These are phyloP conservation scores for Cadophora gregata DNA, from an alignment of 2,329 filamentous ascomycete species.

Conservation along the genomic window DNA sequence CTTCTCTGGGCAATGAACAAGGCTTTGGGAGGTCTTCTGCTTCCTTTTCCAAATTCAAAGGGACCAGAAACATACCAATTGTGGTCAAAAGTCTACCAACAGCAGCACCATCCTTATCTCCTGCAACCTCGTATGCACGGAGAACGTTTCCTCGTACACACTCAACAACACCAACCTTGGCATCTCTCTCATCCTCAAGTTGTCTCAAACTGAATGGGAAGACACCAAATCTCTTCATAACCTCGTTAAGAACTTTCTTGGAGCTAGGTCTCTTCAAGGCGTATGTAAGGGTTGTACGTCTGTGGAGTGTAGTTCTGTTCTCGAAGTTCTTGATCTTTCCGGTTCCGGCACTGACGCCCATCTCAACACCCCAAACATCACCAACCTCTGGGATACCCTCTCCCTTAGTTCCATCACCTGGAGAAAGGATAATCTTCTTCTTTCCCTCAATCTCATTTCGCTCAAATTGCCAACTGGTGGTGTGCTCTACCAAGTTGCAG, in stretches of 20 bases:
- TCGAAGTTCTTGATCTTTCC: constrained; percentile 95
- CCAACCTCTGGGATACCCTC: constrained; percentile 87
- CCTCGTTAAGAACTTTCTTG: constrained; percentile 89
- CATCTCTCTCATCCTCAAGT: constrained; percentile 93
- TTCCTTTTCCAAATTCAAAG: not conserved
- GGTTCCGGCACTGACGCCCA: constrained; percentile 86
- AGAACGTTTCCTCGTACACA: constrained; percentile 93
- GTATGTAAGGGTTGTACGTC: constrained; percentile 90
- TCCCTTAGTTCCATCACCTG: constrained; percentile 85
- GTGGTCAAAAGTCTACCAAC: constrained; percentile 91
- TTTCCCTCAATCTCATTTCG: constrained; percentile 96
- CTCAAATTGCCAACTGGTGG: constrained; percentile 95
- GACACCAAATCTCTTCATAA: constrained; percentile 94
- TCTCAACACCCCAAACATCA: constrained; percentile 97
- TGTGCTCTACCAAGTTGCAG: constrained; percentile 94
- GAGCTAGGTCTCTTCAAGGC: constrained; percentile 93
- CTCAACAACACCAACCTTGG: constrained; percentile 95
- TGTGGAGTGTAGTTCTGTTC: constrained; percentile 89
- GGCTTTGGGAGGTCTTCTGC: not conserved
- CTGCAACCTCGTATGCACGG: constrained; percentile 94
- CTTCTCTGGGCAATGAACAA: not conserved
- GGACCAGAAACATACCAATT: constrained; percentile 70
- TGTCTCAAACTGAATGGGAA: constrained; percentile 99
- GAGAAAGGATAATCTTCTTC: constrained; percentile 93
- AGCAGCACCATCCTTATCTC: constrained; percentile 85